A percentile compares a stretch with the other conserved stretches of the same genome.
Evolutionary conservation across 345 rosid genomes (phyloP).

Genomic region (Gossypium stocksii): DNA sequence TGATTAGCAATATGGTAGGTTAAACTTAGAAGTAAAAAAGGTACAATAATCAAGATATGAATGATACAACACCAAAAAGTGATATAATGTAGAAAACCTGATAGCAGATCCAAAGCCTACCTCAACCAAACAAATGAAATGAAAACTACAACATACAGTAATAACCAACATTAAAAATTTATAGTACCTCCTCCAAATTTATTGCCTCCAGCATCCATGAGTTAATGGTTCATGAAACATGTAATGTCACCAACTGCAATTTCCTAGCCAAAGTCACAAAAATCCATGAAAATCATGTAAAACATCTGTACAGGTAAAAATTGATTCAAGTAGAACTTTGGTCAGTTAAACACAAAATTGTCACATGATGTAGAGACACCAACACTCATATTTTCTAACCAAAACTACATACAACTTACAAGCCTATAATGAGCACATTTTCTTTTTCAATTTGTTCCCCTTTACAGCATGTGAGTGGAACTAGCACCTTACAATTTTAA

Average conservation of each 20-base stretch:
- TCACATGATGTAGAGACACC: neutral
- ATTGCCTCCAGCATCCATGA: constrained; percentile 62
- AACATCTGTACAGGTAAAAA: neutral
- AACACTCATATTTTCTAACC: neutral
- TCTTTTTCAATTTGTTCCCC: neutral
- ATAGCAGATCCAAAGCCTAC: no score
- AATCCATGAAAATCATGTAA: neutral
- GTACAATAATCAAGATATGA: neutral
- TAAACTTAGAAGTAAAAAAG: neutral
- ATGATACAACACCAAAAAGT: neutral
- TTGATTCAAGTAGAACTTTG: neutral
- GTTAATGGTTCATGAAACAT: constrained; percentile 23
- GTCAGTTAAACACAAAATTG: neutral
- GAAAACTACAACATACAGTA: neutral
- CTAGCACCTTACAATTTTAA: constrained; percentile 7
- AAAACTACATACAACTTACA: neutral
- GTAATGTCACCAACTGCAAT: constrained; percentile 39
- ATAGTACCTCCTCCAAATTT: constrained; percentile 60
- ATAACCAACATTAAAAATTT: neutral
- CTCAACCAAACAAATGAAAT: neutral
- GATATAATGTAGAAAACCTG: neutral
- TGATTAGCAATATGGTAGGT: neutral
- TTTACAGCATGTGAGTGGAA: neutral
- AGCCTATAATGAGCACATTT: neutral
- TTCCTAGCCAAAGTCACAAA: neutral